phyloP scores from a whole-genome alignment of 2,329 filamentous ascomycete genomes.

The Xylaria sp. region DNA sequence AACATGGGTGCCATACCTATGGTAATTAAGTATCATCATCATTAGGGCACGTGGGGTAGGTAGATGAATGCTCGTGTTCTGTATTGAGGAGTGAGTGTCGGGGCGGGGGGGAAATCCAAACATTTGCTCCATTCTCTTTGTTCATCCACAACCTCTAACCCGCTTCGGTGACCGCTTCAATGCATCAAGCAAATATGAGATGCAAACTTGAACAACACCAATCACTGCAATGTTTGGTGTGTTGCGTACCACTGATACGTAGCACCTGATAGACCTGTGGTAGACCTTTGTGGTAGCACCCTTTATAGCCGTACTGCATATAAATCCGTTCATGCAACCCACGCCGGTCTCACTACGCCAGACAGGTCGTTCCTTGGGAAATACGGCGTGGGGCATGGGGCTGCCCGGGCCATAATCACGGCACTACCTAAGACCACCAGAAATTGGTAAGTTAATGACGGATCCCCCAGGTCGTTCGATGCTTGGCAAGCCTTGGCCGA shows the following conservation, averaged over 20 bases:
- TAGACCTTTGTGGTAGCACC: not conserved
- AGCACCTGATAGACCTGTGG: not conserved
- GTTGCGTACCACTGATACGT: not conserved
- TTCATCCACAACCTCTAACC: not conserved
- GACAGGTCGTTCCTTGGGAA: not conserved
- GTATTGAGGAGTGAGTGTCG: not conserved
- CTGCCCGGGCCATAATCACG: not conserved
- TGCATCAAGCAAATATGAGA: not conserved
- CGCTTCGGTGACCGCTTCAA: not conserved
- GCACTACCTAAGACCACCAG: slow-evolving; percentile 4
- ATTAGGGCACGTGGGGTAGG: not conserved
- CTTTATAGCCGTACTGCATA: not conserved
- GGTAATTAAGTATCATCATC: not conserved
- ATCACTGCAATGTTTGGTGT: slow-evolving; percentile 3
- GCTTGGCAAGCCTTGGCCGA: slow-evolving; percentile 9
- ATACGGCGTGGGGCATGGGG: slow-evolving; percentile 7
- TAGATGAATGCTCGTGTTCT: not conserved
- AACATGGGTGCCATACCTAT: not conserved
- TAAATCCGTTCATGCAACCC: slow-evolving; percentile 10
- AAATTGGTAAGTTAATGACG: slow-evolving; percentile 13
- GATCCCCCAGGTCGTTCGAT: slow-evolving; percentile 12
- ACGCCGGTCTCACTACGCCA: not conserved
- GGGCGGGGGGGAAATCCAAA: not conserved
- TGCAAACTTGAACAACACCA: not conserved
- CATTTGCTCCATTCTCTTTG: not conserved